Base-by-base conservation (phyloP, 31 red algal genomes). In the Asparagopsis taxiformis region DNA sequence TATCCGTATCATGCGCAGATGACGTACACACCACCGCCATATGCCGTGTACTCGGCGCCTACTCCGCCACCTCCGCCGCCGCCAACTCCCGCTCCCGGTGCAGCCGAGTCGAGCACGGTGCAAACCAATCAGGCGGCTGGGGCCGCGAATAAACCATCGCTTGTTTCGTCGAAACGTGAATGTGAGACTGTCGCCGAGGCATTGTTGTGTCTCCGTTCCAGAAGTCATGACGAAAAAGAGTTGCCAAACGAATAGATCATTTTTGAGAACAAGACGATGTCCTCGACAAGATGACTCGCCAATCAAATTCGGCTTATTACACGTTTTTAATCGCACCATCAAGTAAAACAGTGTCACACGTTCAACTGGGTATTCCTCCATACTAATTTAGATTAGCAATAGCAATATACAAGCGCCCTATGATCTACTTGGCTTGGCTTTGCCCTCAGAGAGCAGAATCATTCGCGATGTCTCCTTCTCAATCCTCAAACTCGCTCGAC, bases 401-500 rank as follows among this genome's bases (percentile, higher is more conserved):
- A n/a, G n/a, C n/a, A n/a, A n/a, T n/a, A n/a, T n/a, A n/a, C n/a
- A n/a, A n/a, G n/a, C n/a, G n/a, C n/a, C n/a, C n/a, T n/a, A n/a
- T n/a, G n/a, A n/a, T n/a, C n/a, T n/a, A n/a, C n/a, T n/a, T n/a
- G n/a, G n/a, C n/a, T n/a, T n/a, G n/a, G n/a, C n/a, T 55, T 75
- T 44, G 41, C 89, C 89, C 48, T 92, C 89, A 29, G 63, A 38
- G 32, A 92, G 15, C 13, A 92, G 65, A 55, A 92, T 84, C 84
- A 95, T 88, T 11, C 92, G 69, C 29, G 56, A 65, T 33, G 83
- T 30, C n/a, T 84, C 74, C 39, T 65, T 73, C 61, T 90, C 85
- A 49, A 98, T 72, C 61, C 79, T 89, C 20, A 98, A 87, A 50
- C 79, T 31, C 3, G 90, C 77, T 54, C 78, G 78, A 62, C 95